Conservation (phyloP, 805 yeast species). For the Metschnikowia noctiluminum region DNA sequence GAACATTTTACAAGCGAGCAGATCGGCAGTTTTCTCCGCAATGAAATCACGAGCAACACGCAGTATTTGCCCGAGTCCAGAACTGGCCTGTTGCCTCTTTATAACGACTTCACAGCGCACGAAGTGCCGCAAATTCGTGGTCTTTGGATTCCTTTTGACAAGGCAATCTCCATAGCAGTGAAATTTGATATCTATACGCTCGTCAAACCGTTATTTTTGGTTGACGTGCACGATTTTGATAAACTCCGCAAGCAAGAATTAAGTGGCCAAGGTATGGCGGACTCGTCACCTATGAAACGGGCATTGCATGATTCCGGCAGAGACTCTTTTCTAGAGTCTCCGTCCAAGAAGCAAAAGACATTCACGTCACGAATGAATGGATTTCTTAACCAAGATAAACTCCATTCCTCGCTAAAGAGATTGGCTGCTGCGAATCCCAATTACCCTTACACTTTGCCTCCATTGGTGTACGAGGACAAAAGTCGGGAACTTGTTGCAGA, state of each 20-base stretch:
- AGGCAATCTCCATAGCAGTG: slow-evolving; percentile 37
- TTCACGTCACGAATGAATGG: neutral
- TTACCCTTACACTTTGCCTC: slow-evolving; percentile 48
- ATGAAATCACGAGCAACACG: slow-evolving; percentile 32
- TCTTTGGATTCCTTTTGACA: slow-evolving; percentile 43
- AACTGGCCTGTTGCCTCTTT: slow-evolving; percentile 17
- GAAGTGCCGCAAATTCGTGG: slow-evolving; percentile 30
- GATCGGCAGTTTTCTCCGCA: slow-evolving; percentile 28
- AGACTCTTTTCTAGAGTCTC: slow-evolving; percentile 29
- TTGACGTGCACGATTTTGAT: slow-evolving; percentile 45
- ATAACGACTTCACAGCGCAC: slow-evolving; percentile 30
- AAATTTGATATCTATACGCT: slow-evolving; percentile 39
- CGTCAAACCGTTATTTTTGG: slow-evolving; percentile 34
- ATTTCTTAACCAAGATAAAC: neutral
- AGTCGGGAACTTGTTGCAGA: slow-evolving; percentile 31
- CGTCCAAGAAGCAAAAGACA: slow-evolving; percentile 35
- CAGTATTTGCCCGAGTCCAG: slow-evolving; percentile 27
- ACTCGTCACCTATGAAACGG: slow-evolving; percentile 5
- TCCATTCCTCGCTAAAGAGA: slow-evolving; percentile 1
- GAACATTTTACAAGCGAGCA: slow-evolving; percentile 25
- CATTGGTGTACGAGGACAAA: slow-evolving; percentile 31
- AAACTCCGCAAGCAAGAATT: slow-evolving; percentile 25
- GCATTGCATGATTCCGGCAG: slow-evolving; percentile 15
- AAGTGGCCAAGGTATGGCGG: neutral
- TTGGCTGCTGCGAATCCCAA: slow-evolving; percentile 34